Evolutionary conservation across 371 early-diverging fungal genomes (phyloP), one percentile per base, ranked within the genome.

Genomic region (Apophysomyces elegans): DNA sequence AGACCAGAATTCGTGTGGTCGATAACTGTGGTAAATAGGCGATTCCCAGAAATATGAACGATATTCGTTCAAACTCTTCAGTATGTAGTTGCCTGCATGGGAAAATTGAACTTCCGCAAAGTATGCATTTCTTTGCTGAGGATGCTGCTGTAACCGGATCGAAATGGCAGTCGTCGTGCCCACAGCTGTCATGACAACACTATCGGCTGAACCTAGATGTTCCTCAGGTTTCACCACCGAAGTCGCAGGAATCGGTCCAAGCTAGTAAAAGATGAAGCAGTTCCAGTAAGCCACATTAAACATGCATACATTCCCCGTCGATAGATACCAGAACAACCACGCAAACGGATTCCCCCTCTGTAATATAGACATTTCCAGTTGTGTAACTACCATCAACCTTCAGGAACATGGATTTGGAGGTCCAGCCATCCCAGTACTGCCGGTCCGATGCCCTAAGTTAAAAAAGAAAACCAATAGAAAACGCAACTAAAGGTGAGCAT

Each of bases 1-100:
- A 4, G 78, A 81, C 50, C 44, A 36, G 65, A 76, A 78, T 7
- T 56, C 47, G 32, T 59, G 58, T 0, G 81, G 81, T 32, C 66
- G 71, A 57, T 81, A 78, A n/a, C 56, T 43, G 56, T 78, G 81
- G 8, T 62, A 58, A 4, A 73, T 65, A 7, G 81, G 81, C 1
- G 64, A 36, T 66, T 78, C 75, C 78, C 78, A 81, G 59, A 78
- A 81, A 58, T 78, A 78, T 35, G 76, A 76, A 43, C 81, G 59
- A 39, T 76, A 73, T 64, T 81, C 81, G 37, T 61, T 65, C 6
- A 68, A 56, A 4, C 67, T 72, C 11, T 73, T 45, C 14, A 81
- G 60, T 36, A 37, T 37, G 59, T 81, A 81, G 3, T 46, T 68
- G 37, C 76, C 81, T 43, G 74, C 61, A 18, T 75, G 70, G 1